phyloP scores from a whole-genome alignment of 2,329 filamentous ascomycete species.

The Emericellopsis atlantica region DNA sequence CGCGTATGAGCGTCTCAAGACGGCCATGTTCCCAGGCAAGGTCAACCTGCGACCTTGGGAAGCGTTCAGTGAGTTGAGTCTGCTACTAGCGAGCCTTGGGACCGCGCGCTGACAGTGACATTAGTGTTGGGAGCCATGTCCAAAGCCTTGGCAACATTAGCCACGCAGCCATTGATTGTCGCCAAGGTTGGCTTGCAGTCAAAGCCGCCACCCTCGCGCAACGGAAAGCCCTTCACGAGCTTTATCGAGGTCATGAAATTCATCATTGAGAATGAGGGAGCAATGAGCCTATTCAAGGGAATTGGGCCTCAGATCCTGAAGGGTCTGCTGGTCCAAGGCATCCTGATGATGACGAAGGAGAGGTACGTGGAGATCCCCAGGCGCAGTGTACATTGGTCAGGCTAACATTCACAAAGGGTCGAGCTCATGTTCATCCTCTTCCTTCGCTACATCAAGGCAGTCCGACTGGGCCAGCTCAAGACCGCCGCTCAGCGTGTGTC shows the following conservation, averaged over 20 bases:
- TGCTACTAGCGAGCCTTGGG: no score
- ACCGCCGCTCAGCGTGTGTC: slow-evolving; percentile 53
- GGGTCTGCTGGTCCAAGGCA: slow-evolving; percentile 83
- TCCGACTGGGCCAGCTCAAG: slow-evolving; percentile 57
- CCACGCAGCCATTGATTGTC: slow-evolving; percentile 90
- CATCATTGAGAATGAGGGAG: slow-evolving; percentile 80
- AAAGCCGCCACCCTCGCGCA: slow-evolving; percentile 68
- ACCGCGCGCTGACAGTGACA: background rate
- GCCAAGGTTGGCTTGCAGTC: slow-evolving; percentile 96
- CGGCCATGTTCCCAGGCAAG: slow-evolving; percentile 65
- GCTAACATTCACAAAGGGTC: slow-evolving; percentile 39
- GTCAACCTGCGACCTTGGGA: slow-evolving; percentile 67
- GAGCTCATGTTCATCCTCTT: slow-evolving; percentile 81
- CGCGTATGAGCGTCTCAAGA: slow-evolving; percentile 81
- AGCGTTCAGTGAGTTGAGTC: slow-evolving; percentile 64
- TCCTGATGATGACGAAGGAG: slow-evolving; percentile 99
- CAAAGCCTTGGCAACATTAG: slow-evolving; percentile 82
- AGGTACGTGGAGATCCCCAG: slow-evolving; percentile 39
- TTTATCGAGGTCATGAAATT: slow-evolving; percentile 93
- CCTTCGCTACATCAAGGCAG: slow-evolving; percentile 64
- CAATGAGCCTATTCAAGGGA: slow-evolving; percentile 83
- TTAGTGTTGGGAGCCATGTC: slow-evolving; percentile 83
- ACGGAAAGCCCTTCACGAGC: slow-evolving; percentile 85
- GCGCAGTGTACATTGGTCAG: background rate
- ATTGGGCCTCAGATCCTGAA: slow-evolving; percentile 91